Evolutionary conservation across 2,329 filamentous ascomycete genomes (phyloP).

Genomic region (Penicillium griseofulvum): DNA sequence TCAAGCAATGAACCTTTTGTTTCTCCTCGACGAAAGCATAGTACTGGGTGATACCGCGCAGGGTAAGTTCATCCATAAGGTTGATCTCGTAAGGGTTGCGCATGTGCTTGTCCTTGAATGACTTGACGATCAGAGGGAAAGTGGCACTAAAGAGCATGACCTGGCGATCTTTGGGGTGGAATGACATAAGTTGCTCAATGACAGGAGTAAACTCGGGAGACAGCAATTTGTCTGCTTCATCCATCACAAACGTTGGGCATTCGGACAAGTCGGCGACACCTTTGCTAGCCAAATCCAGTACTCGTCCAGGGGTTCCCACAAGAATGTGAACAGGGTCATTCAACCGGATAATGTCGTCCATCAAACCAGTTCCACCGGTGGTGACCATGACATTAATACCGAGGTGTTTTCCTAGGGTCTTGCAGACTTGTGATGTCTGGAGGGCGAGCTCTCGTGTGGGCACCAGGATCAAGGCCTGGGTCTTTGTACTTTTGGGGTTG

Average conservation of each 20-base stretch:
- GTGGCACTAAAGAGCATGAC: constrained; percentile 99
- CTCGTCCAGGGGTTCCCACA: constrained; percentile 93
- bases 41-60: constrained; percentile 97
- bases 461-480: constrained; percentile 92
- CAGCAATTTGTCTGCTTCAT: constrained; percentile 96
- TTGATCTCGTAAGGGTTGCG: constrained; percentile 96
- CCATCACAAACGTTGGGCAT: constrained; percentile 98
- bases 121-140: constrained; percentile 94
- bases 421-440: constrained; percentile 98
- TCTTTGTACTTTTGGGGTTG: constrained; percentile 94
- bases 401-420: constrained; percentile 94
- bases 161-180: constrained; percentile 95
- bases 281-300: constrained; percentile 93
- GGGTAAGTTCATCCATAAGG: constrained; percentile 97
- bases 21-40: constrained; percentile 99
- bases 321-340: constrained; percentile 95
- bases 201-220: constrained; percentile 96
- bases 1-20: constrained; percentile 97
- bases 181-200: constrained; percentile 91
- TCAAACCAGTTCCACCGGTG: constrained; percentile 89
- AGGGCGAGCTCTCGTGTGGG: constrained; percentile 95
- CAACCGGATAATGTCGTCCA: constrained; percentile 94
- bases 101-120: constrained; percentile 99
- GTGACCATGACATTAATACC: constrained; percentile 99
- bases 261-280: constrained; percentile 93